Base-by-base conservation (phyloP, 2,329 filamentous ascomycete species). In the Passalora sequoiae region DNA sequence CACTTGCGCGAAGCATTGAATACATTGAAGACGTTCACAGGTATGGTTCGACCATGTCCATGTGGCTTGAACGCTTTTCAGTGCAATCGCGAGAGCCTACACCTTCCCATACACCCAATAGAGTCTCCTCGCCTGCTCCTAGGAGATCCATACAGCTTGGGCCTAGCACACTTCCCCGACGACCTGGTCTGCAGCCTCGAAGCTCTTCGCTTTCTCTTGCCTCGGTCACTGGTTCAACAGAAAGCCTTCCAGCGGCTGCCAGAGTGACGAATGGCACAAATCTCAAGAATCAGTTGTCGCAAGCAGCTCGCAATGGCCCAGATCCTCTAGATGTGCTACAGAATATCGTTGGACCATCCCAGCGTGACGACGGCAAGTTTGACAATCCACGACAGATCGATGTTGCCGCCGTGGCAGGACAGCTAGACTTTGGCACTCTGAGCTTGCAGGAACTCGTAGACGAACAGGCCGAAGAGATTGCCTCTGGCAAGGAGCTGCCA, bases 61-160 rank as follows among this genome's bases (percentile, higher is more conserved):
- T 94, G 87, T 95, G 89, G 89, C 80, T 94, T 62, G 89, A 95
- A 71, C 84, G 89, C 64, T 80, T 94, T 54, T 83, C 84, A 53
- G 81, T 77, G 58, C 82, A 84, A 66, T 83, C 84, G 53, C 80
- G 77, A 58, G 82, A 85, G 65, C 77, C 81, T 44, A 80, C 78
- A 64, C 71, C 79, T 67, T 73, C 78, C 44, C 73, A 80, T 60
- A 70, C 80, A 24, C 10, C 33, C 33, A 24, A 76, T 63, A 80
- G 87, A 62, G 72, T 83, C 38, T 84, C 80, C 60, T 89, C 87
- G 51, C 84, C 86, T 36, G 75, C 81, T 29, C 77, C 78, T 53
- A 76, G 84, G 61, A 78, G 84, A 38, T 79, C 83, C 9, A 80
- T 77, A 60, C 80, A 77, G 60, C 77, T 86, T 46, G 82, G 77